A percentile compares a stretch with the other conserved stretches of the same genome.
Conservation (phyloP, 192 early-diverging fungal genomes). For the Radiomyces spectabilis region DNA sequence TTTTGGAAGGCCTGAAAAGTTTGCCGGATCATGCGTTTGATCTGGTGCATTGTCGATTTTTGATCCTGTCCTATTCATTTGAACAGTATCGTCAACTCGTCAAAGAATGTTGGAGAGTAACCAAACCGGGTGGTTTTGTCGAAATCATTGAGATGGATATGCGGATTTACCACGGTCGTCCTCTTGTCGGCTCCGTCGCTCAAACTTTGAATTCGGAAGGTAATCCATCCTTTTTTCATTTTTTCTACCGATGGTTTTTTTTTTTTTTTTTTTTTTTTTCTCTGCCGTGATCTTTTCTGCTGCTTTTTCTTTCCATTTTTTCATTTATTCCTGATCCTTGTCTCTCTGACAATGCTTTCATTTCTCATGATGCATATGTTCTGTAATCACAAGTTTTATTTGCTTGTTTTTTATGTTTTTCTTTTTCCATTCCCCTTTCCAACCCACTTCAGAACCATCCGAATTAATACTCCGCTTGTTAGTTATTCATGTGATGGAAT, state of each 20-base stretch:
- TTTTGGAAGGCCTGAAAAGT: neutral
- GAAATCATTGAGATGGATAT: conserved; percentile 25
- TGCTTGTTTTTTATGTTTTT: conserved; percentile 1
- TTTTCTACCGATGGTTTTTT: no score
- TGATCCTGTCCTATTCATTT: conserved; percentile 4
- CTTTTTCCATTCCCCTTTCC: no score
- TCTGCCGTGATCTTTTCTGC: no score
- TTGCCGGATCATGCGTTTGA: conserved; percentile 15
- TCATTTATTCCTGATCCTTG: no score
- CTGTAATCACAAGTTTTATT: no score
- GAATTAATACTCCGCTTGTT: no score
- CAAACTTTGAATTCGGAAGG: conserved; percentile 9
- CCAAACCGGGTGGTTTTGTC: conserved; percentile 17
- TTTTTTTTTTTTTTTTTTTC: no score
- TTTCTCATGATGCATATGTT: no score
- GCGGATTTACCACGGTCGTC: conserved; percentile 10
- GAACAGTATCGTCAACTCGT: conserved; percentile 3
- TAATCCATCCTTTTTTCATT: conserved; percentile 2
- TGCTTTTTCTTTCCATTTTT: no score
- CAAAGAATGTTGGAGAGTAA: conserved; percentile 13
- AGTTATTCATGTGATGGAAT: conserved; percentile 12
- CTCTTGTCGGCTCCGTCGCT: neutral
- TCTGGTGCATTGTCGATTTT: conserved; percentile 7
- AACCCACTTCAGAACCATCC: no score
- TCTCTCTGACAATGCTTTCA: no score